Evolutionary conservation across 306 rosid species (phyloP).

Genomic region (Inga leiocalycina): DNA sequence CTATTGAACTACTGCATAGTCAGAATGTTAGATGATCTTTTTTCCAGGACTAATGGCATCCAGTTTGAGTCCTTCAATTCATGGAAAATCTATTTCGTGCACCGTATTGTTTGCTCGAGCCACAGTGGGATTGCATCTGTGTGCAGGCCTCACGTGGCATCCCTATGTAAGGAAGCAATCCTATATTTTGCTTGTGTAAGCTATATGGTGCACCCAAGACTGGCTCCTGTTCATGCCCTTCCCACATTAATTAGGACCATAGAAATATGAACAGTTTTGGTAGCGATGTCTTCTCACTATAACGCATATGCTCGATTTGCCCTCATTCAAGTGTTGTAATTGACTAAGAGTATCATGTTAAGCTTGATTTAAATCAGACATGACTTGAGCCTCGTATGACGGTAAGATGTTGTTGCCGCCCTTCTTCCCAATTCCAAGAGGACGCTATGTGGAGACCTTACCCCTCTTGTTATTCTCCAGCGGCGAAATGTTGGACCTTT

Average conservation of each 20-base stretch:
- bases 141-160: neutral
- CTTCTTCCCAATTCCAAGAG: neutral
- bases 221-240: neutral
- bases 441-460: neutral
- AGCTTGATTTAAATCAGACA: neutral
- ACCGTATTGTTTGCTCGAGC: neutral
- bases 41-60: neutral
- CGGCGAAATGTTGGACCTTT: neutral
- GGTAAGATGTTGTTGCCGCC: no score
- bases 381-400: neutral
- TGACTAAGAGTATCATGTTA: neutral
- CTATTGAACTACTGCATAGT: conserved; percentile 76
- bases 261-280: conserved; percentile 27
- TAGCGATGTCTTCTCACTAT: conserved; percentile 16
- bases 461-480: neutral
- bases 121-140: neutral
- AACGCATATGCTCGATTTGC: conserved; percentile 22
- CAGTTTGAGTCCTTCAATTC: conserved; percentile 15
- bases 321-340: neutral
- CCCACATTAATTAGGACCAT: conserved; percentile 4
- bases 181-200: neutral
- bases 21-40: conserved; percentile 37
- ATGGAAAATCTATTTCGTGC: neutral
- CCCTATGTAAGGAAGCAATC: neutral
- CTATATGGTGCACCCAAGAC: neutral